Evolutionary conservation across 345 rosid species (phyloP), one percentile per base, ranked within the genome.

Genomic region (Laguncularia racemosa): DNA sequence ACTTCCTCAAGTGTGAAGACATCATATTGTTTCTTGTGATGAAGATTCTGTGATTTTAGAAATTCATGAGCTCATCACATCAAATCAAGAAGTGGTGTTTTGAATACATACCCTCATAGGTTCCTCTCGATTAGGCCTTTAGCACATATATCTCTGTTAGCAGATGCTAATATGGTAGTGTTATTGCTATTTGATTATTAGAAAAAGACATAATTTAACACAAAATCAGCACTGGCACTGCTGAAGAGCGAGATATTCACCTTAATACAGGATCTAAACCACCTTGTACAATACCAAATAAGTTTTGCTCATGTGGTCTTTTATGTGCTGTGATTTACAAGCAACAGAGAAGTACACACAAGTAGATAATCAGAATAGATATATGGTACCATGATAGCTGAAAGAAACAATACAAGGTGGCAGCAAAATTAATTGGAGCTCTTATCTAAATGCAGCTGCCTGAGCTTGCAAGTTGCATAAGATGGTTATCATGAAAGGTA

Each of bases 201-300:
- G 16, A 38, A 13, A 45, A 14, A 46, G 56, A 2, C 51, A 55
- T 16, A 20, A 40, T 23, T 23, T 14, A 52, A 44, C 26, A 45
- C 54, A 7, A n/a, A n/a, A 21, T 33, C 8, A 45, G 21, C 15
- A 63, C 63, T 50, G 43, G 53, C 16, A 56, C 20, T 48, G 38
- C 16, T 55, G 33, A 51, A 46, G 56, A 33, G 46, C 28, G 8
- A 28, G 16, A 57, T 40, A 64, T 60, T 69, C 63, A 87, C 95
- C 95, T 84, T 49, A 80, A 69, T 20, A 65, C 65, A 65, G 87
- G 89, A 81, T 87, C 95, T 55, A 84, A 70, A 65, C 91, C 85
- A 53, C 91, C 95, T 76, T 87, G 91, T 56, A 84, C 84, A 20
- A 87, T 87, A 60, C 89, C 95, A 61, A 87, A 87, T 66, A 87